These are phyloP conservation scores for Amanita brunnescens DNA, from an alignment of 768 basidiomycete genomes.

Conservation along the genomic window DNA sequence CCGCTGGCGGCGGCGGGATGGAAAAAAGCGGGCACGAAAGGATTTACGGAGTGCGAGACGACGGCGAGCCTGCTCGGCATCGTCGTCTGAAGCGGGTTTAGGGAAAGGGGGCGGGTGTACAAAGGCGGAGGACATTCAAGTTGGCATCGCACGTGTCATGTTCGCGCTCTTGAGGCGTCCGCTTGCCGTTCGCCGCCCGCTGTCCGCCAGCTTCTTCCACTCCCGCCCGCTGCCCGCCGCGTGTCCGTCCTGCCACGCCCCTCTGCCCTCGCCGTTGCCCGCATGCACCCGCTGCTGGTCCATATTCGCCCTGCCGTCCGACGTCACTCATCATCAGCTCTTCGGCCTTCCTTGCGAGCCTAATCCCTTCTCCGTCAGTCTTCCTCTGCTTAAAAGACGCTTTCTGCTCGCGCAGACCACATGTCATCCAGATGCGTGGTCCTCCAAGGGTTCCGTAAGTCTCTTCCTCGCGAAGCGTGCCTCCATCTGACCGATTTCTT, in stretches of 20 bases:
- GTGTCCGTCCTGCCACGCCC: constrained; percentile 58
- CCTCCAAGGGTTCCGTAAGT: constrained; percentile 52
- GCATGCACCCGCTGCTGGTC: constrained; percentile 69
- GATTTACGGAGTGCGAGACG: constrained; percentile 29
- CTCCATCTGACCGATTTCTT: constrained; percentile 7
- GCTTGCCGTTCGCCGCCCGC: neutral
- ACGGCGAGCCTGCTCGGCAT: constrained; percentile 37
- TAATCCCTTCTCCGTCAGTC: constrained; percentile 67
- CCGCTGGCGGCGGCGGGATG: constrained; percentile 13
- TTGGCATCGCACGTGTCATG: neutral
- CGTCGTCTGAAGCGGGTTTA: constrained; percentile 31
- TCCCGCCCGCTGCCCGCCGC: neutral
- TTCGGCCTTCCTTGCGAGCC: constrained; percentile 53
- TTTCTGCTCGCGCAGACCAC: constrained; percentile 68
- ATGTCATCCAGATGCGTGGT: constrained; percentile 86
- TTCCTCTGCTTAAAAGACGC: constrained; percentile 45
- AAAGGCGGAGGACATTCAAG: constrained; percentile 10
- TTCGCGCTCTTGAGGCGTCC: neutral
- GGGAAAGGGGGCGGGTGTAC: constrained; percentile 33
- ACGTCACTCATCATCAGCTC: constrained; percentile 56
- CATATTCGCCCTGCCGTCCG: constrained; percentile 49
- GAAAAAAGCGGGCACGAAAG: constrained; percentile 18
- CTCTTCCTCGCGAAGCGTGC: neutral
- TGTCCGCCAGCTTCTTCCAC: constrained; percentile 5
- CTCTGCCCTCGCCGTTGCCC: constrained; percentile 56